These are phyloP conservation scores for Neurospora sp. DNA, from an alignment of 495 filamentous ascomycete genomes.

Conservation along the genomic window DNA sequence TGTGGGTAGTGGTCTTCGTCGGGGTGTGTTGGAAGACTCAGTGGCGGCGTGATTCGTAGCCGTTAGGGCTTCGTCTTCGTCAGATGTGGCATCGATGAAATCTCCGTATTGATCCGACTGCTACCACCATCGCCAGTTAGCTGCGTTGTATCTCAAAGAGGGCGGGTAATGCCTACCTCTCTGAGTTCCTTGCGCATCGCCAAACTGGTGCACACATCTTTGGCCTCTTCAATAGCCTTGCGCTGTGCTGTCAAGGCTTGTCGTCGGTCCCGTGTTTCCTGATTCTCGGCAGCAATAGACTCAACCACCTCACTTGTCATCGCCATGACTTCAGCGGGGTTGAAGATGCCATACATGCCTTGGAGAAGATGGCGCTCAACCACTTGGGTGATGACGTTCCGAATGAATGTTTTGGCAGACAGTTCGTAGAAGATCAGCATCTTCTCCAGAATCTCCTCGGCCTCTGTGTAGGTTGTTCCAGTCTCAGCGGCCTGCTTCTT, in stretches of 20 bases:
- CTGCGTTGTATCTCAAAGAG: background rate
- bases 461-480: conserved; percentile 22
- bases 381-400: conserved; percentile 30
- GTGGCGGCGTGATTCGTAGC: background rate
- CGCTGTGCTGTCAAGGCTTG: conserved; percentile 22
- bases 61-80: background rate
- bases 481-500: conserved; percentile 14
- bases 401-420: conserved; percentile 26
- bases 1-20: background rate
- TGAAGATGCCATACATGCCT: conserved; percentile 30
- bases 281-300: conserved; percentile 29
- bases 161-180: conserved; percentile 3
- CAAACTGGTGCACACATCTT: conserved; percentile 27
- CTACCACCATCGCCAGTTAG: background rate
- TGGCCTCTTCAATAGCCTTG: conserved; percentile 30
- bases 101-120: background rate
- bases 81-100: background rate
- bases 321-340: conserved; percentile 23
- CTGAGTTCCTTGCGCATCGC: conserved; percentile 31
- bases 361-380: conserved; percentile 29
- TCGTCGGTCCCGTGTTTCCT: conserved; percentile 25
- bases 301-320: conserved; percentile 22
- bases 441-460: conserved; percentile 33
- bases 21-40: background rate
- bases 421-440: conserved; percentile 36